Conservation (phyloP, 2,329 filamentous ascomycete species). For the Hypoxylon sp. region DNA sequence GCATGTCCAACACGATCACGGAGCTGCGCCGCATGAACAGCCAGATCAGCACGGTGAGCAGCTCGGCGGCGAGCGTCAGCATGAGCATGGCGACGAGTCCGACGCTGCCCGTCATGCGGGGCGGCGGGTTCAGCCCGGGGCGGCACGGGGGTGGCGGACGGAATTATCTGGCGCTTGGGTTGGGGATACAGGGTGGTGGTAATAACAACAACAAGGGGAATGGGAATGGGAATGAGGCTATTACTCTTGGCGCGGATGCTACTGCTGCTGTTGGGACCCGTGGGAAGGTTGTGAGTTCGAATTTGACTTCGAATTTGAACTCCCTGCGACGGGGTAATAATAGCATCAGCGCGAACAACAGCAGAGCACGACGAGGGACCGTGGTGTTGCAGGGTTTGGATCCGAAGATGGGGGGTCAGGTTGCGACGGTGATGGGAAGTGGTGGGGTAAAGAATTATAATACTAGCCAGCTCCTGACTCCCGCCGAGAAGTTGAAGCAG, state of each 20-base stretch:
- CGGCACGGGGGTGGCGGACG: slow-evolving; percentile 50
- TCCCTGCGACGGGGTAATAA: slow-evolving; percentile 2
- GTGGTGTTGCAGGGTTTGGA: slow-evolving; percentile 35
- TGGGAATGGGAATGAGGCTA: neutral
- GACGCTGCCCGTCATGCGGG: slow-evolving; percentile 51
- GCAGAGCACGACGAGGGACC: slow-evolving; percentile 36
- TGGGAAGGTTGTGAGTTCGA: too few species aligned
- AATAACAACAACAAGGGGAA: too few species aligned
- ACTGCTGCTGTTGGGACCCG: too few species aligned
- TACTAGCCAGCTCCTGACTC: slow-evolving; percentile 24
- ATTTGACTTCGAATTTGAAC: too few species aligned
- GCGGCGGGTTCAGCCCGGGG: slow-evolving; percentile 51
- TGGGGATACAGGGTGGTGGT: slow-evolving; percentile 4
- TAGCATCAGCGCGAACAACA: slow-evolving; percentile 9
- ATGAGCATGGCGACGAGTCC: slow-evolving; percentile 53
- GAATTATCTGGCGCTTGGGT: slow-evolving; percentile 59
- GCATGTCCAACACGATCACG: slow-evolving; percentile 55
- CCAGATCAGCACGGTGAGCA: slow-evolving; percentile 56
- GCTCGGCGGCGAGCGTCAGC: slow-evolving; percentile 55
- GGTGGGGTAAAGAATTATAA: too few species aligned
- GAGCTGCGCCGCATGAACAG: slow-evolving; percentile 68
- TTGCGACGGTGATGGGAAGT: neutral
- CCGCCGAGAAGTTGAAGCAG: slow-evolving; percentile 27
- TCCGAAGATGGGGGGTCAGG: slow-evolving; percentile 11
- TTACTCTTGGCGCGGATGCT: too few species aligned